These are phyloP conservation scores for Aciculoconidium aculeatum DNA, from an alignment of 805 yeast species.

Conservation along the genomic window DNA sequence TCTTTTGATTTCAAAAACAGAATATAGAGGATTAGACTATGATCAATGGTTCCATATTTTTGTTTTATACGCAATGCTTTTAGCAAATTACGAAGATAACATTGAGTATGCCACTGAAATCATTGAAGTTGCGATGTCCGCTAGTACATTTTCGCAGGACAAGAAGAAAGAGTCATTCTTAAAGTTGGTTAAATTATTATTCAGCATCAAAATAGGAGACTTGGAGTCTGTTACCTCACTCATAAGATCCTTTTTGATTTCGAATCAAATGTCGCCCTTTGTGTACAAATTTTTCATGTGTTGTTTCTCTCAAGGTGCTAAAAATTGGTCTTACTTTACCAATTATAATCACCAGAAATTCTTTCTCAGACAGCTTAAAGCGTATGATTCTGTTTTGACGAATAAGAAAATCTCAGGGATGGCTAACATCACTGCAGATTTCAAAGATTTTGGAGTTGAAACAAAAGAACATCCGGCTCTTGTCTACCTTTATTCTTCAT, in stretches of 20 bases:
- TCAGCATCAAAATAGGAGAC: conserved; percentile 46
- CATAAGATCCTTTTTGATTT: conserved; percentile 57
- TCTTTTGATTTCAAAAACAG: conserved; percentile 45
- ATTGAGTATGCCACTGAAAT: conserved; percentile 44
- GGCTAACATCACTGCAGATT: conserved; percentile 61
- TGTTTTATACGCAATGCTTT: conserved; percentile 68
- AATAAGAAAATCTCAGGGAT: conserved; percentile 61
- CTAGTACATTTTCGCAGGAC: conserved; percentile 72
- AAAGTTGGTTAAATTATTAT: conserved; percentile 61
- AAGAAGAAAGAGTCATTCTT: conserved; percentile 54
- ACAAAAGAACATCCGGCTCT: conserved; percentile 57
- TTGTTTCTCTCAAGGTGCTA: conserved; percentile 56
- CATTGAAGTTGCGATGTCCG: conserved; percentile 67
- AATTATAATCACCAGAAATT: conserved; percentile 86
- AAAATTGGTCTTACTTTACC: conserved; percentile 55
- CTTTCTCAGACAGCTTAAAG: conserved; percentile 83
- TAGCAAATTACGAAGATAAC: conserved; percentile 63
- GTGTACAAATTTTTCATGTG: conserved; percentile 62
- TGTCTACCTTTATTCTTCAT: conserved; percentile 71
- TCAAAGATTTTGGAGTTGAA: conserved; percentile 28
- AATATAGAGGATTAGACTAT: conserved; percentile 70
- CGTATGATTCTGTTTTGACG: conserved; percentile 65
- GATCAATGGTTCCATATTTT: conserved; percentile 83
- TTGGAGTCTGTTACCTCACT: conserved; percentile 48
- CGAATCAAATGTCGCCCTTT: conserved; percentile 70